These are phyloP conservation scores for Candida loeiensis DNA, from an alignment of 805 yeast genomes.

Conservation along the genomic window DNA sequence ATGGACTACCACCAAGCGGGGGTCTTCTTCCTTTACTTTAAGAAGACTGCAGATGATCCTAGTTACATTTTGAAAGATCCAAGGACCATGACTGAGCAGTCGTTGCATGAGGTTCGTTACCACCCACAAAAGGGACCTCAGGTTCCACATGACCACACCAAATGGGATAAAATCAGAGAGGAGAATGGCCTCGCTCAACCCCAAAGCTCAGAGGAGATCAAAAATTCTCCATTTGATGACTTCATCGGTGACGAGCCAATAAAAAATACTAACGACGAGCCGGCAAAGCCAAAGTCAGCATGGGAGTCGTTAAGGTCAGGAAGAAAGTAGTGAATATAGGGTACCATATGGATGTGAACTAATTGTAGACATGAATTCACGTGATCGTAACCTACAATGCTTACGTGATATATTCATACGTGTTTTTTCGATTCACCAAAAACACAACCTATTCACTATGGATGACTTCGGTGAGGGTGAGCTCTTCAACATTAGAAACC, in stretches of 20 bases:
- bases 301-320: constrained; percentile 19
- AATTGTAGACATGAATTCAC: neutral
- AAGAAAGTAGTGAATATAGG: neutral
- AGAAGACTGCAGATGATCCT: constrained; percentile 20
- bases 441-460: constrained; percentile 20
- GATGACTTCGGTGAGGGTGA: constrained; percentile 45
- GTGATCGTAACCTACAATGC: too few relatives aligned
- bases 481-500: constrained; percentile 52
- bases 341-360: neutral
- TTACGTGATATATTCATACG: neutral
- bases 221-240: too few relatives aligned
- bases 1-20: constrained; percentile 36
- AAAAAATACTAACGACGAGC: neutral
- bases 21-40: constrained; percentile 28
- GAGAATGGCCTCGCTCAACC: constrained; percentile 25
- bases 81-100: constrained; percentile 23
- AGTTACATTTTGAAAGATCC: constrained; percentile 22
- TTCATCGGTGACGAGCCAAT: too few relatives aligned
- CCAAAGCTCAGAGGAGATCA: neutral
- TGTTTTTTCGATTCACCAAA: constrained; percentile 1
- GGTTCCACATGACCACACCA: constrained; percentile 11
- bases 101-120: constrained; percentile 27
- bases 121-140: constrained; percentile 9
- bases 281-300: constrained; percentile 12
- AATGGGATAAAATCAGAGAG: constrained; percentile 36